These are phyloP conservation scores for Penicillium alfredii DNA, from an alignment of 495 filamentous ascomycete species.

Conservation along the genomic window DNA sequence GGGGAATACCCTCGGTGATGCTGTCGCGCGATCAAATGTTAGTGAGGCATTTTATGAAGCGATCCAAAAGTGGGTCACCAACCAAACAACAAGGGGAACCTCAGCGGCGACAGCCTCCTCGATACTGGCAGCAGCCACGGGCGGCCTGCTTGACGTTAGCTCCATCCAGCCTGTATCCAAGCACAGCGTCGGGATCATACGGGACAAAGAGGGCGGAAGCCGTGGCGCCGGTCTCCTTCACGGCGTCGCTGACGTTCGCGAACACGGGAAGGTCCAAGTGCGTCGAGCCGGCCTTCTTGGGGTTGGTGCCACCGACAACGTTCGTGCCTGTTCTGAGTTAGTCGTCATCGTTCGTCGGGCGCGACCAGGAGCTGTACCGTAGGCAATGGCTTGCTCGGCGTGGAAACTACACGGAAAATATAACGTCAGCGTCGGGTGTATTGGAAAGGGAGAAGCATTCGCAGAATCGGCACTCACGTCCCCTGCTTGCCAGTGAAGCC, in stretches of 20 bases:
- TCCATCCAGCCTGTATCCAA: conserved; percentile 1
- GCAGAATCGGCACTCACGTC: conserved; percentile 61
- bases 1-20: conserved; percentile 97
- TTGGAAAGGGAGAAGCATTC: background rate
- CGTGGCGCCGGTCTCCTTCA: conserved; percentile 84
- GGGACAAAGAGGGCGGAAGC: conserved; percentile 97
- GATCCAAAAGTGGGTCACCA: conserved; percentile 23
- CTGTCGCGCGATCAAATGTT: conserved; percentile 26
- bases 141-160: conserved; percentile 53
- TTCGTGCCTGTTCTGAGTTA: conserved; percentile 68
- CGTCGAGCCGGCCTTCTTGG: conserved; percentile 88
- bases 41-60: conserved; percentile 11
- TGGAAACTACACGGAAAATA: conserved; percentile 69
- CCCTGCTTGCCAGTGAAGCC: conserved; percentile 98
- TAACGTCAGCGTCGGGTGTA: conserved; percentile 37
- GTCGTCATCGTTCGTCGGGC: conserved; percentile 19
- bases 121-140: conserved; percentile 87
- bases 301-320: conserved; percentile 96
- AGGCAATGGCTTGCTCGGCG: conserved; percentile 94
- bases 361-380: conserved; percentile 55
- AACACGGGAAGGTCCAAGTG: conserved; percentile 95
- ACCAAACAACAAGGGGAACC: conserved; percentile 87
- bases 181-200: conserved; percentile 43
- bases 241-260: conserved; percentile 77
- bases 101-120: conserved; percentile 94